These are phyloP conservation scores for Cordyceps militaris DNA, from an alignment of 2,329 filamentous ascomycete species.

Conservation along the genomic window DNA sequence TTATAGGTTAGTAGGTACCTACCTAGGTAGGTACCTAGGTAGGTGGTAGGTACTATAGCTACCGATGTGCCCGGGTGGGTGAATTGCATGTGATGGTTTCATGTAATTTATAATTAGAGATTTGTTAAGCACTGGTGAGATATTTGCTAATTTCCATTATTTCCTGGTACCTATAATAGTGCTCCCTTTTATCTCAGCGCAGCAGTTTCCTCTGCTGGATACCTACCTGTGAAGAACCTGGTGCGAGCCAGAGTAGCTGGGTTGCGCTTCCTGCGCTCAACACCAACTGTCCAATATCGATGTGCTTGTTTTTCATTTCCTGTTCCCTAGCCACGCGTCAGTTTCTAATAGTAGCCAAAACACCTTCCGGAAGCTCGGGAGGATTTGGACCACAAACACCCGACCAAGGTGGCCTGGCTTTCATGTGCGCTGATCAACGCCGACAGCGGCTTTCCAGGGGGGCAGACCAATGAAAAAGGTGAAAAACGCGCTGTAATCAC, in stretches of 20 bases:
- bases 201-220: no score
- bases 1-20: no score
- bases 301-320: neutral
- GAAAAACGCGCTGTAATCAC: neutral
- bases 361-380: conserved; percentile 1
- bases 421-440: neutral
- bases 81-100: neutral
- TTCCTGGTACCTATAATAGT: no score
- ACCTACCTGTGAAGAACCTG: no score
- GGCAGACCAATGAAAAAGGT: neutral
- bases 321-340: neutral
- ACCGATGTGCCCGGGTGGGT: no score
- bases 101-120: neutral
- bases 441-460: neutral
- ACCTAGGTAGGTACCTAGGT: no score
- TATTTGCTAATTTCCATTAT: no score
- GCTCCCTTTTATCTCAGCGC: no score
- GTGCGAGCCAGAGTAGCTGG: no score
- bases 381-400: neutral
- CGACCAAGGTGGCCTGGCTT: neutral
- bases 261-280: neutral
- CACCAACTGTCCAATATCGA: neutral
- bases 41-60: no score
- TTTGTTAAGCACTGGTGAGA: no score
- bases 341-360: neutral